These are phyloP conservation scores for Symbiotaphrina buchneri DNA, from an alignment of 495 filamentous ascomycete genomes.

Conservation along the genomic window DNA sequence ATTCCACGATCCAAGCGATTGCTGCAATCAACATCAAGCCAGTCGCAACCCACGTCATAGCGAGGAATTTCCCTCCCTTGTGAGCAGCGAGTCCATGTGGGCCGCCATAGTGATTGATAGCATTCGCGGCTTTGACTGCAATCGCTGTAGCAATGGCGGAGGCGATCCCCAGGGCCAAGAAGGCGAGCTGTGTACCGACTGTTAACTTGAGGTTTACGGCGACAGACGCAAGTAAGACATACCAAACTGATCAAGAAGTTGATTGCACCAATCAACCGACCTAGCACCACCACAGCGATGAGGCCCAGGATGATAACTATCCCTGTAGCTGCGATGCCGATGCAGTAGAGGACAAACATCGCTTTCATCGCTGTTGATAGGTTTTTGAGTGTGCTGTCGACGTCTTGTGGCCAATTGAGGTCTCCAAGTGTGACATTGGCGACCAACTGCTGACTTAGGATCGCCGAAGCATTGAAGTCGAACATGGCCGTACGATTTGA, in stretches of 20 bases:
- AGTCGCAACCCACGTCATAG: conserved; percentile 35
- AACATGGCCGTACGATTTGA: conserved; percentile 28
- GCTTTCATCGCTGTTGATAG: conserved; percentile 18
- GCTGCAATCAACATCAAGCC: conserved; percentile 22
- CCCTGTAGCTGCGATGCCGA: conserved; percentile 33
- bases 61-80: conserved; percentile 30
- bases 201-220: conserved; percentile 1
- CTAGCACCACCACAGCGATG: conserved; percentile 16
- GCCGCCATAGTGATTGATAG: conserved; percentile 33
- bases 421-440: conserved; percentile 26
- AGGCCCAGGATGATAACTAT: conserved; percentile 27
- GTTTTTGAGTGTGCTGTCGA: conserved; percentile 34
- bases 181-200: conserved; percentile 15
- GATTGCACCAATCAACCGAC: conserved; percentile 15
- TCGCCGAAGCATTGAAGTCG: conserved; percentile 33
- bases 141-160: conserved; percentile 41
- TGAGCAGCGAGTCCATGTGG: conserved; percentile 26
- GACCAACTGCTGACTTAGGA: conserved; percentile 28
- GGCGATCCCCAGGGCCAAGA: conserved; percentile 27
- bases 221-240: neutral
- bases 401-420: conserved; percentile 36
- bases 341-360: conserved; percentile 40
- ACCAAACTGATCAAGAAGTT: conserved; percentile 19
- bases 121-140: conserved; percentile 27
- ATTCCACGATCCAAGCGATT: conserved; percentile 18